Evolutionary conservation across 345 rosid genomes (phyloP).

Genomic region (Atalantia buxifolia): DNA sequence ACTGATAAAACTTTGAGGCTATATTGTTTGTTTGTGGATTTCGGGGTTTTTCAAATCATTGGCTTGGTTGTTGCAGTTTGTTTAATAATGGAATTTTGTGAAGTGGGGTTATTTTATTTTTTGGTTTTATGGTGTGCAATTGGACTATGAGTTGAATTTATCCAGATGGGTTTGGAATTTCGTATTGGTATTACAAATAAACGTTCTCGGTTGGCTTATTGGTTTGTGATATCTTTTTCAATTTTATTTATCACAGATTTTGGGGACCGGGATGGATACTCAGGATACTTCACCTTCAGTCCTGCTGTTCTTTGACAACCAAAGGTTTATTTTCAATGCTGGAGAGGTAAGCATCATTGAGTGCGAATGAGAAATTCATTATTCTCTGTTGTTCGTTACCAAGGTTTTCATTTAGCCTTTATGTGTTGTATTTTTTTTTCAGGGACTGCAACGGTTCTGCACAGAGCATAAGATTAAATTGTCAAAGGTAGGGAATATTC

Average conservation of each 20-base stretch:
- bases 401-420: not conserved
- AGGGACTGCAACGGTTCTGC: slow-evolving; percentile 94
- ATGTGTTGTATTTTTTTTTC: slow-evolving; percentile 7
- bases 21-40: not conserved
- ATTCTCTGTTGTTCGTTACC: not conserved
- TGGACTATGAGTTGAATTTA: not conserved
- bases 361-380: not conserved
- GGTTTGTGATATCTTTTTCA: not conserved
- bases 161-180: not conserved
- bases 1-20: not conserved
- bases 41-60: not conserved
- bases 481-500: slow-evolving; percentile 59
- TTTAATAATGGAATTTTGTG: not conserved
- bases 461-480: slow-evolving; percentile 87
- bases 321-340: slow-evolving; percentile 89
- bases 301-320: slow-evolving; percentile 86
- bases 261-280: slow-evolving; percentile 98
- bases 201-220: not conserved
- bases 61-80: too few species aligned
- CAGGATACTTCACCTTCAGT: slow-evolving; percentile 94
- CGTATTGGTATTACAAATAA: too few species aligned
- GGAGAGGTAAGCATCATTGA: slow-evolving; percentile 62
- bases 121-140: not conserved
- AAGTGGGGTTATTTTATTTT: not conserved
- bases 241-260: slow-evolving; percentile 40